A percentile compares a stretch with the other conserved stretches of the same genome.
Conservation (phyloP, 1,139 yeast species). For the Yamadazyma pseudoaaseri region DNA sequence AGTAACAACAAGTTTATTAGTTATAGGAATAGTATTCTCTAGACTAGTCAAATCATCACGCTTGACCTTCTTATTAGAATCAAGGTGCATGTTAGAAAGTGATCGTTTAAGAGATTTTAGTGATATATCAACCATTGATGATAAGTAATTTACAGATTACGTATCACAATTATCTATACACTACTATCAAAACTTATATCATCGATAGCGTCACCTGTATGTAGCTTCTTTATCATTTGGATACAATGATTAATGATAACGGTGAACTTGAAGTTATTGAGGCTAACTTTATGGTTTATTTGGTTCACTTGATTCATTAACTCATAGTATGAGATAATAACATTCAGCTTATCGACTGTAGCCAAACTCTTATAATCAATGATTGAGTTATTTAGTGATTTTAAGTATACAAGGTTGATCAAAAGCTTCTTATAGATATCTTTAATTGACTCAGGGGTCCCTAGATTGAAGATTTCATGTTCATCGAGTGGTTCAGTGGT, state of each 20-base stretch:
- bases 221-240: slow-evolving; percentile 4
- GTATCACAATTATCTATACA: not conserved
- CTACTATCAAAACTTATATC: slow-evolving; percentile 7
- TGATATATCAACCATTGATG: not conserved
- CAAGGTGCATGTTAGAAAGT: slow-evolving; percentile 6
- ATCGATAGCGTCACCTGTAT: not conserved
- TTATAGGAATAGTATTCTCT: slow-evolving; percentile 7
- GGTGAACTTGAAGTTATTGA: slow-evolving; percentile 9
- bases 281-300: slow-evolving; percentile 4
- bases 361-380: slow-evolving; percentile 1
- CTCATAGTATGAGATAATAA: slow-evolving; percentile 9
- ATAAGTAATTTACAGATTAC: not conserved
- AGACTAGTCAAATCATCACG: slow-evolving; percentile 6
- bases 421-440: slow-evolving; percentile 2
- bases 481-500: too few relatives aligned
- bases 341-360: slow-evolving; percentile 3
- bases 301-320: slow-evolving; percentile 8
- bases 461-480: not conserved
- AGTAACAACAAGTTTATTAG: not conserved
- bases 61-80: slow-evolving; percentile 4
- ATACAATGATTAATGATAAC: slow-evolving; percentile 10
- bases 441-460: not conserved
- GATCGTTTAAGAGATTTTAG: slow-evolving; percentile 8
- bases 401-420: slow-evolving; percentile 4
- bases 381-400: slow-evolving; percentile 1